Base-by-base conservation (phyloP, 768 basidiomycete genomes). In the Austroboletus festivus region DNA sequence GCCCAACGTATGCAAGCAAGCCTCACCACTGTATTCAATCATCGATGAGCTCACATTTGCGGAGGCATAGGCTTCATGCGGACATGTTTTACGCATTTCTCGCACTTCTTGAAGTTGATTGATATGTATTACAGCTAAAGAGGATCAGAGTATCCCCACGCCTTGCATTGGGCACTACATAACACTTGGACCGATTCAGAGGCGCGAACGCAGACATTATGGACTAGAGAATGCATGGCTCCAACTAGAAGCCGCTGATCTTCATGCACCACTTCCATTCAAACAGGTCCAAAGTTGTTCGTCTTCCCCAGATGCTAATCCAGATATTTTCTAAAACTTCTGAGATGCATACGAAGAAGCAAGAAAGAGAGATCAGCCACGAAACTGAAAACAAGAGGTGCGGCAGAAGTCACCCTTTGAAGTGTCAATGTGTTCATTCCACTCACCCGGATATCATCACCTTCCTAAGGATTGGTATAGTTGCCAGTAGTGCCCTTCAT, bases 1-100 rank as follows among this genome's bases (percentile, higher is more conserved):
- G 63, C 73, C 0, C 76, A 78, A 68, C 76, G 78, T 75, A 38
- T 39, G 68, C 75, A 63, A 19, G 76, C 34, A 10, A 35, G n/a
- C n/a, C n/a, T n/a, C 34, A n/a, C 13, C 34, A 35, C 34, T n/a
- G 2, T n/a, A 10, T 35, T n/a, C 13, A 13, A 35, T 35, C 7
- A 10, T 4, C n/a, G n/a, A n/a, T 35, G 15, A 19, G 13, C 34
- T 35, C 34, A 35, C 10, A 18, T 13, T 10, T 34, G 33, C 33
- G 33, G 33, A 34, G 9, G 33, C 33, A 15, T 15, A 34, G 16
- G 33, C 33, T 34, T 13, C 10, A 15, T 34, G 16, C 16, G 33
- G 33, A 13, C 33, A 34, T 34, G 10, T n/a, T 8, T 75, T 13
- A 54, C 71, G 42, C n/a, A n/a, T 76, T 77, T 53, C 71, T 73